These are phyloP conservation scores for Osmozyma mogii DNA, from an alignment of 805 yeast species.

Conservation along the genomic window DNA sequence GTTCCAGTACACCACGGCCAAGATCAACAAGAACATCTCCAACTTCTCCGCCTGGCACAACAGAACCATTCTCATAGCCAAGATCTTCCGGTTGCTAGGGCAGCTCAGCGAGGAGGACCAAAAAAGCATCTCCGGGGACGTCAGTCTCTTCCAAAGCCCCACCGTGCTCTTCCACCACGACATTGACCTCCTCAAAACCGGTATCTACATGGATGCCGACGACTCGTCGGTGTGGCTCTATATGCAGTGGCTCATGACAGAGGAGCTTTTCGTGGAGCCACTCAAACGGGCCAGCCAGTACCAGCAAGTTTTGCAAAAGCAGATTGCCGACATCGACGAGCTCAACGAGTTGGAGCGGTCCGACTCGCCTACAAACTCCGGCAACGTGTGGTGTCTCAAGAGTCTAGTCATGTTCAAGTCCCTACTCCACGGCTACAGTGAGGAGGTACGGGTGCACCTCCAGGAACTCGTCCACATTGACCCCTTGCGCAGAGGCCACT, in stretches of 20 bases:
- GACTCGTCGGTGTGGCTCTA: constrained; percentile 94
- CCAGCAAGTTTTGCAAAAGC: constrained; percentile 32
- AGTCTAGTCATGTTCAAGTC: constrained; percentile 41
- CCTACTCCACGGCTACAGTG: constrained; percentile 12
- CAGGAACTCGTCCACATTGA: constrained; percentile 44
- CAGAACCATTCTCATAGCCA: constrained; percentile 61
- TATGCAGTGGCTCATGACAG: constrained; percentile 65
- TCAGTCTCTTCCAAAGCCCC: constrained; percentile 20
- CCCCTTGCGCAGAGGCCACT: constrained; percentile 58
- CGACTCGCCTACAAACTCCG: constrained; percentile 42
- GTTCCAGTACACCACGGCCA: constrained; percentile 66
- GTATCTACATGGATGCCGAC: constrained; percentile 86
- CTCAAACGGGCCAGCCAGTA: constrained; percentile 13
- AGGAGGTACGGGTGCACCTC: constrained; percentile 30
- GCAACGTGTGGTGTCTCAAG: constrained; percentile 73
- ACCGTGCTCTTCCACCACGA: constrained; percentile 43
- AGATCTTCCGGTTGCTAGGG: constrained; percentile 26
- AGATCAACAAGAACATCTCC: constrained; percentile 77
- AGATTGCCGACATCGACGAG: constrained; percentile 46
- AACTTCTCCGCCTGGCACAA: constrained; percentile 97
- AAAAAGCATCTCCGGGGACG: constrained; percentile 9
- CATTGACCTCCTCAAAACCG: constrained; percentile 63
- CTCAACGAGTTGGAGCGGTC: constrained; percentile 67
- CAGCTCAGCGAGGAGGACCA: neutral
- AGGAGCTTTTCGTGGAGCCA: constrained; percentile 28